Evolutionary conservation across 2,329 filamentous ascomycete species (phyloP).

Genomic region (Talaromyces sp.): DNA sequence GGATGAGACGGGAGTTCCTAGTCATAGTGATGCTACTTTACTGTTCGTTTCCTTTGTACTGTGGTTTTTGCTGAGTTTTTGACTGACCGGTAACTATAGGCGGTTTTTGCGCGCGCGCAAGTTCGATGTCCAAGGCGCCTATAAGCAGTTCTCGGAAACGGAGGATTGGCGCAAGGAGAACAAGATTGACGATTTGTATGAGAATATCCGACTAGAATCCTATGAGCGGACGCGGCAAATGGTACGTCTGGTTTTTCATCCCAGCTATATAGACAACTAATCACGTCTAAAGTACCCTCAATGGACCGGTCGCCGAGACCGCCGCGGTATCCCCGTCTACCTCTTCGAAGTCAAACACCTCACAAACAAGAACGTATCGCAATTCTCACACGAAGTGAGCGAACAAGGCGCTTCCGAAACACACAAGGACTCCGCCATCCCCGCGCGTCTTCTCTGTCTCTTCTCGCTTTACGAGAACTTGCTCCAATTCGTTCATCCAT

Average conservation of each 20-base stretch:
- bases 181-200: conserved; percentile 71
- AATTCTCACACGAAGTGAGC: conserved; percentile 58
- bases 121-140: conserved; percentile 72
- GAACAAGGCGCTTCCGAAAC: conserved; percentile 52
- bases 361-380: conserved; percentile 72
- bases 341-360: conserved; percentile 81
- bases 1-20: conserved; percentile 33
- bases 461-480: conserved; percentile 94
- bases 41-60: conserved; percentile 36
- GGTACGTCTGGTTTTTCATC: conserved; percentile 46
- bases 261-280: conserved; percentile 1
- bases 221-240: conserved; percentile 72
- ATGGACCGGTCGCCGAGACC: conserved; percentile 89
- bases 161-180: conserved; percentile 82
- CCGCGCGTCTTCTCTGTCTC: conserved; percentile 72
- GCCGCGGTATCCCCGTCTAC: conserved; percentile 85
- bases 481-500: conserved; percentile 76
- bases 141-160: conserved; percentile 78
- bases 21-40: conserved; percentile 45
- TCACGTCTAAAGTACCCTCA: conserved; percentile 67
- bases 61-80: not conserved
- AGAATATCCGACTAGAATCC: conserved; percentile 76
- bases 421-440: conserved; percentile 52
- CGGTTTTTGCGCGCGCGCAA: conserved; percentile 81
- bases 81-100: conserved; percentile 40